Conservation (phyloP, 768 basidiomycete genomes). For the Cystobasidium ongulense region DNA sequence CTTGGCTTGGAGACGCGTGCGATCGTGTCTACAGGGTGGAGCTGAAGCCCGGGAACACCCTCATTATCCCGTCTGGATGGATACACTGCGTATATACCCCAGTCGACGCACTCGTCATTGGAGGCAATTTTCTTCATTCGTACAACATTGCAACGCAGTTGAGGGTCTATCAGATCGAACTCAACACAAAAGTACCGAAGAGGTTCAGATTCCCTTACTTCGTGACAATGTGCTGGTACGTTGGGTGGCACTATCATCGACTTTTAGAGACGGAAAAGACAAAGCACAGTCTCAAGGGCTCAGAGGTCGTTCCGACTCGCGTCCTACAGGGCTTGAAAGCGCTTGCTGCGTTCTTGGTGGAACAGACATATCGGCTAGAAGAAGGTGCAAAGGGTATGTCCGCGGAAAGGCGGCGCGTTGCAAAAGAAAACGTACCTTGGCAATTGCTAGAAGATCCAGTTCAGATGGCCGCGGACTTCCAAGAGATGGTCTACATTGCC, state of each 20-base stretch:
- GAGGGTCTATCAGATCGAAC: conserved; percentile 80
- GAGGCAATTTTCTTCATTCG: conserved; percentile 94
- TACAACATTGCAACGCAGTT: conserved; percentile 80
- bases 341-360: conserved; percentile 69
- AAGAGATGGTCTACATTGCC: conserved; percentile 32
- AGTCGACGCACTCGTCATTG: conserved; percentile 83
- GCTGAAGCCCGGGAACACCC: conserved; percentile 67
- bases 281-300: conserved; percentile 62
- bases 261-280: conserved; percentile 59
- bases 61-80: conserved; percentile 74
- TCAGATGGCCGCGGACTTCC: conserved; percentile 29
- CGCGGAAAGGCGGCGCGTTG: conserved; percentile 34
- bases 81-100: conserved; percentile 97
- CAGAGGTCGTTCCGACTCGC: conserved; percentile 53
- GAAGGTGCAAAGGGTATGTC: conserved; percentile 25
- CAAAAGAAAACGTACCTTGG: conserved; percentile 40
- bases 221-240: conserved; percentile 35
- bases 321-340: conserved; percentile 63
- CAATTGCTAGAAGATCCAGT: conserved; percentile 36
- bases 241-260: conserved; percentile 20
- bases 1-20: conserved; percentile 87
- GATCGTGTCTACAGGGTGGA: conserved; percentile 81
- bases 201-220: conserved; percentile 82
- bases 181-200: conserved; percentile 81
- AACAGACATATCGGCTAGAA: conserved; percentile 63